Conservation (phyloP, 2,329 filamentous ascomycete species). For the Botryotinia globosa region DNA sequence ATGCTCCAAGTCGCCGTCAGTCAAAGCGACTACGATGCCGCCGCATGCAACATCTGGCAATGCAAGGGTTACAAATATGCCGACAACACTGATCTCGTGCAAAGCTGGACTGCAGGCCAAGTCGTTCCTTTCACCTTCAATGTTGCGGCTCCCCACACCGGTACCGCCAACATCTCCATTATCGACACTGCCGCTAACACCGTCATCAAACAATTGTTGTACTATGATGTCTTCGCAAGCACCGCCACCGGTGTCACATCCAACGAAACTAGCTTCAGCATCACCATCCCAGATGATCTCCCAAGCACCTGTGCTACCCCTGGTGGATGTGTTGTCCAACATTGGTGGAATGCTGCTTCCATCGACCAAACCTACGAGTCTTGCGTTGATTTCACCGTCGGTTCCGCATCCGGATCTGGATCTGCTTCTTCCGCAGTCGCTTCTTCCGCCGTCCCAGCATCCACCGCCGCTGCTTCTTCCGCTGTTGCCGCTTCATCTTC, state of each 20-base stretch:
- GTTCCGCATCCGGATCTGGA: background rate
- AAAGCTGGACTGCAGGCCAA: constrained; percentile 46
- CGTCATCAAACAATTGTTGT: constrained; percentile 48
- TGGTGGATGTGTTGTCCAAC: constrained; percentile 46
- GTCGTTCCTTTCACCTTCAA: constrained; percentile 44
- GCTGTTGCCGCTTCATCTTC: background rate
- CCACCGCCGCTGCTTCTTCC: background rate
- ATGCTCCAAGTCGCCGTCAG: constrained; percentile 38
- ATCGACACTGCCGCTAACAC: constrained; percentile 49
- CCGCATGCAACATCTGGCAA: constrained; percentile 44
- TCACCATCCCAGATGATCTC: constrained; percentile 53
- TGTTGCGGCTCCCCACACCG: constrained; percentile 51
- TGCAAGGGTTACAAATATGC: constrained; percentile 48
- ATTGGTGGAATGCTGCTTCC: constrained; percentile 50
- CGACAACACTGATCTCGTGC: constrained; percentile 46
- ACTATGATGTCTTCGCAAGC: constrained; percentile 51
- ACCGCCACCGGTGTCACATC: constrained; percentile 43
- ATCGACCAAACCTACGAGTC: constrained; percentile 57
- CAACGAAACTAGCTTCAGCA: constrained; percentile 49
- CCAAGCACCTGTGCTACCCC: constrained; percentile 36
- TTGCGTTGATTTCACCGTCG: constrained; percentile 50
- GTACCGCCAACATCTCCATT: constrained; percentile 54
- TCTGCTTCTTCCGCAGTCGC: constrained; percentile 1
- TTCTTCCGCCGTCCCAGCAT: background rate
- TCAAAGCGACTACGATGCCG: constrained; percentile 34